Conservation (phyloP, 257 asterid species). For the Scutellaria galericulata region DNA sequence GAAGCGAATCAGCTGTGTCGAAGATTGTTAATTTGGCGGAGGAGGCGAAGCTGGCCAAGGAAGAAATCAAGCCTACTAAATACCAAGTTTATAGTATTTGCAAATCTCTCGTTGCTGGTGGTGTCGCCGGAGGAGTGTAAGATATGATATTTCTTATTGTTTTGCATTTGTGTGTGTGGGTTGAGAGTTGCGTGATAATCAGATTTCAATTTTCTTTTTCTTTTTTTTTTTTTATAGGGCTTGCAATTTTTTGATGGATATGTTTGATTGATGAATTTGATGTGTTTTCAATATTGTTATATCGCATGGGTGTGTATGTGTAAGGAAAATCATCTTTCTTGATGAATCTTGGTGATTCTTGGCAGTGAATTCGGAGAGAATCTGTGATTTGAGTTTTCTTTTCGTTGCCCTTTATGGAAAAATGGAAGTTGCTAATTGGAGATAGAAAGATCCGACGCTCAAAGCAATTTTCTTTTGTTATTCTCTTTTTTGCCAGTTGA, state of each 20-base stretch:
- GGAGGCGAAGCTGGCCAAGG: constrained; percentile 92
- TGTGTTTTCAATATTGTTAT: neutral
- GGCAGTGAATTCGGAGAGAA: constrained; percentile 15
- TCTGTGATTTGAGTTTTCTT: constrained; percentile 5
- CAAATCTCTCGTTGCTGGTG: constrained; percentile 95
- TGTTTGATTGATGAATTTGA: constrained; percentile 23
- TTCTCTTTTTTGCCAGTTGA: neutral
- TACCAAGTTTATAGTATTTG: constrained; percentile 68
- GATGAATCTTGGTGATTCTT: constrained; percentile 19
- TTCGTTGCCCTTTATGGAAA: neutral
- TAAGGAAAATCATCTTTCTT: neutral
- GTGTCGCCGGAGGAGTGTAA: constrained; percentile 98
- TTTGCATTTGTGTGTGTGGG: constrained; percentile 20
- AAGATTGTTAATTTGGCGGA: constrained; percentile 93
- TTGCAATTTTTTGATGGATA: neutral
- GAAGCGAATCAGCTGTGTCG: constrained; percentile 86
- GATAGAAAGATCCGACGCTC: constrained; percentile 5
- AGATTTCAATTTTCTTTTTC: neutral
- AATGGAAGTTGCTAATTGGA: constrained; percentile 15
- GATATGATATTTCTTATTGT: constrained; percentile 31
- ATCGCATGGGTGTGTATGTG: no score
- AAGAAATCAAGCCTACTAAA: constrained; percentile 77
- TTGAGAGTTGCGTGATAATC: constrained; percentile 13
- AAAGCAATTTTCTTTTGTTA: neutral
- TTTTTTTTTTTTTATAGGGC: neutral